These are phyloP conservation scores for Neurospora sp. DNA, from an alignment of 495 filamentous ascomycete species.

Conservation along the genomic window DNA sequence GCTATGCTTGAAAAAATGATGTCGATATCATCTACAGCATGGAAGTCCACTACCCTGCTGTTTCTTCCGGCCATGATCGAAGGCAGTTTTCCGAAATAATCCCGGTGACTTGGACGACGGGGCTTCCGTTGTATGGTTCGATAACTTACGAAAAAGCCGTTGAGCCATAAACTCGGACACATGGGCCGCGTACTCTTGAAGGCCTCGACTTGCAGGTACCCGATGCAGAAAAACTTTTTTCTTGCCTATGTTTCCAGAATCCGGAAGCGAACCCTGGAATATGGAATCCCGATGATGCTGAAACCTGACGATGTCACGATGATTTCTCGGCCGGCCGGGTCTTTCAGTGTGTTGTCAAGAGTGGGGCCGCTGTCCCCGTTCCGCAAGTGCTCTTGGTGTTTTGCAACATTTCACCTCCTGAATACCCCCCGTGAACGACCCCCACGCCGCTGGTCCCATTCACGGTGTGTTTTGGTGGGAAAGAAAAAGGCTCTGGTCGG, in stretches of 20 bases:
- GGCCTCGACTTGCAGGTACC: background rate
- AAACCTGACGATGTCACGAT: background rate
- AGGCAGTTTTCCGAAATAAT: background rate
- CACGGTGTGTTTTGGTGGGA: background rate
- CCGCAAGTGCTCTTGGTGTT: background rate
- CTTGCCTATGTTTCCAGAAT: background rate
- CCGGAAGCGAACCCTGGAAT: background rate
- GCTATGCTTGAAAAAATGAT: background rate
- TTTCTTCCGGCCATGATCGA: background rate
- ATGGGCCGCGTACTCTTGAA: background rate
- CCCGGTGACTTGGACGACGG: background rate
- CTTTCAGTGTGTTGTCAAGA: background rate
- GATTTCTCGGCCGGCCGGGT: background rate
- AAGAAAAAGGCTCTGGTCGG: background rate
- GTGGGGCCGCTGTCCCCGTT: background rate
- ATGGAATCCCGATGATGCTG: background rate
- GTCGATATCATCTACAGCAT: background rate
- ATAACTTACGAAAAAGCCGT: background rate
- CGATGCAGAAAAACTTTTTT: background rate
- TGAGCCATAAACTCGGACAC: background rate
- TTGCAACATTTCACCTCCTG: background rate
- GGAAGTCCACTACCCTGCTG: background rate
- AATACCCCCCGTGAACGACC: background rate
- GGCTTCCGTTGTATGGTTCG: background rate
- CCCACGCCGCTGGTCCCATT: background rate